phyloP scores from a whole-genome alignment of 2,329 filamentous ascomycete genomes.

The Colletotrichum aenigma region DNA sequence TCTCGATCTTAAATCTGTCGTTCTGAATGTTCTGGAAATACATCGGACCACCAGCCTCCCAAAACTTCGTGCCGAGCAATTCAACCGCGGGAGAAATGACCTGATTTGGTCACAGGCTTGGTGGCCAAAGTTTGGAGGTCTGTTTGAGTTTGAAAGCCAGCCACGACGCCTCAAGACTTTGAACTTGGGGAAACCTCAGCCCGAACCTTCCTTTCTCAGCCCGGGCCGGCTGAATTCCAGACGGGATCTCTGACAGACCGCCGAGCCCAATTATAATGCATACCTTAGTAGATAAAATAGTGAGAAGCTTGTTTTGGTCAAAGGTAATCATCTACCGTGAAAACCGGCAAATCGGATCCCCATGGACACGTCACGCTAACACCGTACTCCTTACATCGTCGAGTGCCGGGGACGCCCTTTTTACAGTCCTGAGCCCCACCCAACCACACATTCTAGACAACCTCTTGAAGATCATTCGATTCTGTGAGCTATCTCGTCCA shows the following conservation, averaged over 20 bases:
- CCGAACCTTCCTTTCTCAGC: neutral
- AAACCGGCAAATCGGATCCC: neutral
- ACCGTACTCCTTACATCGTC: neutral
- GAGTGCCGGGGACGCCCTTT: neutral
- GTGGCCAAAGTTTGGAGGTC: neutral
- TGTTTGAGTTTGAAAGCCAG: neutral
- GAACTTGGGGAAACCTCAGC: neutral
- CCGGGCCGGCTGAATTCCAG: neutral
- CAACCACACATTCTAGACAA: neutral
- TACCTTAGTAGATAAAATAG: too few relatives aligned
- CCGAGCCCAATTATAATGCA: neutral
- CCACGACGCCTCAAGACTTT: neutral
- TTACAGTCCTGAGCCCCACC: neutral
- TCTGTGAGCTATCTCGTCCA: neutral
- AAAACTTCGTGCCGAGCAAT: neutral
- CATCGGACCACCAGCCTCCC: neutral
- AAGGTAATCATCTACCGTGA: neutral
- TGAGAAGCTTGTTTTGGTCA: neutral
- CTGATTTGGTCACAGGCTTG: neutral
- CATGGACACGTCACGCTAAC: neutral
- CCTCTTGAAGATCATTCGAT: neutral
- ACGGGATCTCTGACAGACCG: neutral
- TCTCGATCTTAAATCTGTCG: neutral
- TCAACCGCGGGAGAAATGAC: neutral
- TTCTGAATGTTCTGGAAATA: neutral